A percentile compares a stretch with the other conserved stretches of the same genome.
Conservation (phyloP, 2,329 filamentous ascomycete genomes). For the Coniochaeta ligniaria region DNA sequence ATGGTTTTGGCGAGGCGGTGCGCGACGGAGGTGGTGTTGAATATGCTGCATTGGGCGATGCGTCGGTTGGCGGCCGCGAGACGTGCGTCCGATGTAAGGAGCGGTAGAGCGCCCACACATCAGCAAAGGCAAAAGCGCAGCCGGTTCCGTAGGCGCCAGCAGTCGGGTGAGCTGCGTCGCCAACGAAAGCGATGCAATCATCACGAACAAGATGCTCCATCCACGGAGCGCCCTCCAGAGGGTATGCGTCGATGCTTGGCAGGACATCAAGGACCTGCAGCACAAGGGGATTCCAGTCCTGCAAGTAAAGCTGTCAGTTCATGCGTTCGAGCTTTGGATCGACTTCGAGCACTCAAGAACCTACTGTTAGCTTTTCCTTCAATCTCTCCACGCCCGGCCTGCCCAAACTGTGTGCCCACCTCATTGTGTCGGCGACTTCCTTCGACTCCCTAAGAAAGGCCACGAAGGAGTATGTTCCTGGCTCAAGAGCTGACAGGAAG, state of each 20-base stretch:
- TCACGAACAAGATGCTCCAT: slow-evolving; percentile 6
- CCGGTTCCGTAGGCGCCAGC: slow-evolving; percentile 7
- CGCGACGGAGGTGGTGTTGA: too few relatives aligned
- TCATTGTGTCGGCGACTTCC: slow-evolving; percentile 5
- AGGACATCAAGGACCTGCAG: slow-evolving; percentile 3
- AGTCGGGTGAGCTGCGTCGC: slow-evolving; percentile 10
- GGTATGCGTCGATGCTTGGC: slow-evolving; percentile 7
- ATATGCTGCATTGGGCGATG: too few relatives aligned
- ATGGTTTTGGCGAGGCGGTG: too few relatives aligned
- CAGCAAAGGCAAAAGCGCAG: slow-evolving; percentile 5
- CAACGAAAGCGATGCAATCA: slow-evolving; percentile 6
- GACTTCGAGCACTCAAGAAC: slow-evolving; percentile 1
- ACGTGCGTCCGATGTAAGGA: too few relatives aligned
- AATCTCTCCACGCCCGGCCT: slow-evolving; percentile 4
- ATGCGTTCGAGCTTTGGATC: neutral
- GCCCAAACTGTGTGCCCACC: slow-evolving; percentile 7
- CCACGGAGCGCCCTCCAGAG: slow-evolving; percentile 5
- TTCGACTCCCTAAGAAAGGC: slow-evolving; percentile 2
- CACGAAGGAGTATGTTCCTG: slow-evolving; percentile 6
- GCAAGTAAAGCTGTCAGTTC: neutral
- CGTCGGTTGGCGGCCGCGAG: too few relatives aligned
- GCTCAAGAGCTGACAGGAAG: slow-evolving; percentile 6
- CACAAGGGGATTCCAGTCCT: neutral
- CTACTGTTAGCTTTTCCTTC: slow-evolving; percentile 5
- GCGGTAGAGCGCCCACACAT: slow-evolving; percentile 7